Conservation (phyloP, 345 rosid genomes). For the Psidium guajava region DNA sequence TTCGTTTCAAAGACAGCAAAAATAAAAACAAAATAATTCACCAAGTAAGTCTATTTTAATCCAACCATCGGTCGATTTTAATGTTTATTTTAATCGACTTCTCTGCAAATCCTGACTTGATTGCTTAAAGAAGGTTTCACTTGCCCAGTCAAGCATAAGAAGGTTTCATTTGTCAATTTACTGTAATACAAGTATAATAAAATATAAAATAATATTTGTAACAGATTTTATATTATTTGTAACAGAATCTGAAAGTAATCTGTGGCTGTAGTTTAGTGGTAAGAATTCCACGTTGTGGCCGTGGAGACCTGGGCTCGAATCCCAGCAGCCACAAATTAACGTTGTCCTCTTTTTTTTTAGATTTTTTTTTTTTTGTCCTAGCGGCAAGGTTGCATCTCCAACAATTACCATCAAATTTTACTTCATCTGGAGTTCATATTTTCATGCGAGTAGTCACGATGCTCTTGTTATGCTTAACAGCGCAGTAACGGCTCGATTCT, state of each 20-base stretch:
- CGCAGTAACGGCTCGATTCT: neutral
- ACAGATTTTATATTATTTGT: too few species aligned
- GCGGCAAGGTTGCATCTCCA: neutral
- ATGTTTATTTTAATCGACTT: neutral
- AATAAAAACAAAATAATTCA: neutral
- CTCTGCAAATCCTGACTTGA: neutral
- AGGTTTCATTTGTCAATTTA: too few species aligned
- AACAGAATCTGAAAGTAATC: fast-evolving
- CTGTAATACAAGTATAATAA: too few species aligned
- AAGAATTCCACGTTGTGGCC: constrained; percentile 84
- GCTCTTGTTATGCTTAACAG: too few species aligned
- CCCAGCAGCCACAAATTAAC: constrained; percentile 65
- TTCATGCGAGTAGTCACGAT: too few species aligned
- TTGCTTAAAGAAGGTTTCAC: neutral
- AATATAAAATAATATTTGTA: too few species aligned
- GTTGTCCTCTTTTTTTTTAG: neutral
- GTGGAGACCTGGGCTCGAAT: constrained; percentile 89
- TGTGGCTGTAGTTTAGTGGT: constrained; percentile 83
- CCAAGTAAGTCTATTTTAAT: neutral
- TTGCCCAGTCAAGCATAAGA: too few species aligned
- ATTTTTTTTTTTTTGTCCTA: neutral
- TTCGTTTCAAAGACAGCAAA: neutral
- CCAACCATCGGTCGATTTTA: neutral
- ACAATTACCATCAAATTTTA: neutral
- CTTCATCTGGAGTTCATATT: neutral